Evolutionary conservation across 2,329 filamentous ascomycete species (phyloP).

Genomic region (Aspergillus flavus): DNA sequence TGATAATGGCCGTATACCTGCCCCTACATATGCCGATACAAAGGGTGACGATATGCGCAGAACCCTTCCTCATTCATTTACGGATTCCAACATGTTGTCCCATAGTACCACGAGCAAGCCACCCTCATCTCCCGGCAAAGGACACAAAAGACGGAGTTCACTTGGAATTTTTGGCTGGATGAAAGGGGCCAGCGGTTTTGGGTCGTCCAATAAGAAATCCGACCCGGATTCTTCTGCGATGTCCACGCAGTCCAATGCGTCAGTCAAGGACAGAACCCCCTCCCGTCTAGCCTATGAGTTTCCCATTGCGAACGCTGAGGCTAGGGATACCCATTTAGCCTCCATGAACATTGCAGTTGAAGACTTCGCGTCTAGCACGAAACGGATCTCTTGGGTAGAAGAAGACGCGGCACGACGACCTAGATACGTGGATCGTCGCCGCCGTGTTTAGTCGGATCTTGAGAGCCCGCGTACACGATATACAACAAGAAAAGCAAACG

Average conservation of each 20-base stretch:
- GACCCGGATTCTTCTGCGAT: constrained; percentile 15
- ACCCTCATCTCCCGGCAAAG: constrained; percentile 30
- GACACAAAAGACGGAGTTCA: constrained; percentile 42
- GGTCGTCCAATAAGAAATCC: constrained; percentile 24
- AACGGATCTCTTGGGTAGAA: constrained; percentile 10
- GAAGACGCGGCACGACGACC: constrained; percentile 29
- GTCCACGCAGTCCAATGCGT: constrained; percentile 1
- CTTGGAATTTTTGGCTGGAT: constrained; percentile 45
- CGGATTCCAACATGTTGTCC: constrained; percentile 26
- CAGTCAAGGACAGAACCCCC: constrained; percentile 18
- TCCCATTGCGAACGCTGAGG: constrained; percentile 10
- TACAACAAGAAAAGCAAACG: neutral
- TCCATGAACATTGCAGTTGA: constrained; percentile 16
- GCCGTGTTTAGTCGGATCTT: neutral
- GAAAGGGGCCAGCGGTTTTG: constrained; percentile 34
- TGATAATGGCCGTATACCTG: constrained; percentile 20
- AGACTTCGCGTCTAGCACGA: constrained; percentile 19
- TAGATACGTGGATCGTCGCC: constrained; percentile 35
- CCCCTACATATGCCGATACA: constrained; percentile 18
- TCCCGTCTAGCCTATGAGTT: constrained; percentile 23
- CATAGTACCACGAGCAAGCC: constrained; percentile 24
- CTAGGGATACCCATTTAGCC: constrained; percentile 5
- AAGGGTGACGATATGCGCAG: constrained; percentile 11
- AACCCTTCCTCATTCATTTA: constrained; percentile 32
- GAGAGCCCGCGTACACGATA: neutral